Evolutionary conservation across 345 rosid species (phyloP).

Genomic region (Raphanus sativus): DNA sequence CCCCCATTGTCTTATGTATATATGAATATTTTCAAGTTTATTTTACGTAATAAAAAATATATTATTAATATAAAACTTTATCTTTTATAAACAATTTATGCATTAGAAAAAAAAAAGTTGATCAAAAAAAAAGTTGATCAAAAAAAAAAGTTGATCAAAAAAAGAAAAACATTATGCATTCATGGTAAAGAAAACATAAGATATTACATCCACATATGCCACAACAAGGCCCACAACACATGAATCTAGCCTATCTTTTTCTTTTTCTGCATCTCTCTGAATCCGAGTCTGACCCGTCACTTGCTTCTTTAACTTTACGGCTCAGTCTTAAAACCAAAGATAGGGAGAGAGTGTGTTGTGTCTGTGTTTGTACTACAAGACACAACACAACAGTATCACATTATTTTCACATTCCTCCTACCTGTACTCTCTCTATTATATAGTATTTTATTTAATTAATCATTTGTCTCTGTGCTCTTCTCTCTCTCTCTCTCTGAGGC

Average conservation of each 20-base stretch:
- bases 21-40: no score
- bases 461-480: background rate
- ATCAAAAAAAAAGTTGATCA: no score
- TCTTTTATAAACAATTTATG: no score
- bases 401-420: conserved; percentile 29
- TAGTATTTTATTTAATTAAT: background rate
- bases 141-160: no score
- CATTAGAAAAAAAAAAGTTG: no score
- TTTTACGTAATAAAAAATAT: no score
- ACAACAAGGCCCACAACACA: conserved; percentile 15
- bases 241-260: conserved; percentile 2
- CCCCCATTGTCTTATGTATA: no score
- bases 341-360: background rate
- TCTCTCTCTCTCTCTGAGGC: background rate
- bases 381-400: conserved; percentile 4
- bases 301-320: conserved; percentile 24
- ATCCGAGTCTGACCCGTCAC: conserved; percentile 29
- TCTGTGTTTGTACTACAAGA: background rate
- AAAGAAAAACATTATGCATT: background rate
- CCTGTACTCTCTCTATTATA: conserved; percentile 9
- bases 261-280: conserved; percentile 22
- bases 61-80: no score
- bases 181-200: background rate
- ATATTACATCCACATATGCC: conserved; percentile 2
- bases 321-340: background rate